Evolutionary conservation across 345 rosid genomes (phyloP), one percentile per base, ranked within the genome.

Genomic region (Atalantia buxifolia): DNA sequence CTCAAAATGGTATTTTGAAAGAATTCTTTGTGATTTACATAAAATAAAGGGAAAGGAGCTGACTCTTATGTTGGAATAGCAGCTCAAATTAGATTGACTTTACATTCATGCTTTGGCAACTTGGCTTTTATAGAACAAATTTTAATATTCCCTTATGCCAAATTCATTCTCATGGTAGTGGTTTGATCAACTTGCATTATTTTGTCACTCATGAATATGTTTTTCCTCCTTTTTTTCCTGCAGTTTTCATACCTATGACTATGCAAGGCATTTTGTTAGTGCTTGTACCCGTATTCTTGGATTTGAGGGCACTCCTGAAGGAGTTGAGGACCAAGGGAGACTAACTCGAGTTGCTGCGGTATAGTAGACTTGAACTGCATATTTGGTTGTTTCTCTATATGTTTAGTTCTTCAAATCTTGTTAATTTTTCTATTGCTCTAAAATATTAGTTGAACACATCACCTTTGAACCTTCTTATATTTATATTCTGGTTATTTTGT

Each of bases 201-300:
- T 45, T 36, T 56, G 35, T 56, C 28, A 55, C 27, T 2, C 40
- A 50, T 74, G 60, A 42, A 62, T 33, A 8, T 35, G 14, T 30
- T 61, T 27, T 53, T 55, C 27, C 27, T 30, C 9, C 13, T 10
- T 40, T 42, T n/a, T 42, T 3, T 27, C 7, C 45, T 76, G 71
- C 90, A 96, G 99, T 48, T 96, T 96, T 81, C 99, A 96, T 69
- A 96, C 98, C 57, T 96, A 96, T 83, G 99, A 96, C 87, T 96
- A 96, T 81, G 99, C 98, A 77, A 90, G 98, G 81, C 99, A 96
- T 72, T 97, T 97, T 87, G 99, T 97, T 77, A 96, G 99, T 73
- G 98, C 99, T 63, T 97, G 99, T 75, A 94, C 99, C 76, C 96
- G 99, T 78, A 97, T 97, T 78, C 98, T 97, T 88, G 99, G 98